Evolutionary conservation across 2,329 filamentous ascomycete genomes (phyloP), one percentile per base, ranked within the genome.

Genomic region (Periconia digitata): DNA sequence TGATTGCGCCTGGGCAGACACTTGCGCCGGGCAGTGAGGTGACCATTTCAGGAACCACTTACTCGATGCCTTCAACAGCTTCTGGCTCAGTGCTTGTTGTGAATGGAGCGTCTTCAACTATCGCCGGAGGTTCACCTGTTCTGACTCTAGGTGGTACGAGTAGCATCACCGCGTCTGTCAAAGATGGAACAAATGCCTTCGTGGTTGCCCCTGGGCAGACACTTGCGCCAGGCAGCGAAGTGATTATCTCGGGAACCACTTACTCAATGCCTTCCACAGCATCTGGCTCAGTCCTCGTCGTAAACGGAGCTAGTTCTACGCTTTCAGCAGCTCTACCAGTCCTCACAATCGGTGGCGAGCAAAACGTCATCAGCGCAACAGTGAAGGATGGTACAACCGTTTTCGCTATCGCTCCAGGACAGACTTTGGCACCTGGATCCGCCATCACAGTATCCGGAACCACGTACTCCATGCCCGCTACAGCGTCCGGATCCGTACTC

Each of bases 81-180:
- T 71, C 67, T 24, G 72, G 62, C 8, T 66, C 64, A 21, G 71
- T 66, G 4, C 46, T 74, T 6, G 49, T 74, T 3, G 53, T 73
- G 15, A 67, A 70, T 46, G 67, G 66, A 18, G 54, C 55, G 18
- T 63, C 59, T 6, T 59, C 60, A 6, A 54, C 55, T 3, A 40
- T 69, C 3, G 27, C 40, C 1, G 17, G 17, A 21, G 6, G n/a
- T 32, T 32, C 37, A 12, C 37, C 37, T 5, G 18, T 7, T 20
- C 20, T 39, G 6, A 39, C 37, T 13, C 8, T 39, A 8, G 37
- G 17, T 7, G 59, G 27, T 41, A n/a, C n/a, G 46, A 12, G 4
- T 20, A 20, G 43, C 17, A 32, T 35, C 27, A 44, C 21, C 16
- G 45, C 46, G 6, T 46, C 21, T 16, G 34, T 46, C 5, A 15